Evolutionary conservation across 495 filamentous ascomycete species (phyloP).

Genomic region (Cercophora newfieldiana): DNA sequence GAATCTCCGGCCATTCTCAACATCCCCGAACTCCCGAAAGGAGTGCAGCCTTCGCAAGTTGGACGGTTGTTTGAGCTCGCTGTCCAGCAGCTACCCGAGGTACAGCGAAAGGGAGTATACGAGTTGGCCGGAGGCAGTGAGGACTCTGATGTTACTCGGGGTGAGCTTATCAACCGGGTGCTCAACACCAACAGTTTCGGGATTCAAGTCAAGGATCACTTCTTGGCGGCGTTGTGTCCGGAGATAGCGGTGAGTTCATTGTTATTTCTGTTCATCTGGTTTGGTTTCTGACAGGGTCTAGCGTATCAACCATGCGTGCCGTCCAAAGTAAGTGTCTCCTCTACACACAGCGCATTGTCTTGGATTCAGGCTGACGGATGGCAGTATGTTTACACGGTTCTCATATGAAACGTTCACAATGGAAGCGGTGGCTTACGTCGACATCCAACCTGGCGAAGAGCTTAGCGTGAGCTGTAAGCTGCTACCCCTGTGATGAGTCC

Average conservation of each 20-base stretch:
- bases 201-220: constrained; percentile 23
- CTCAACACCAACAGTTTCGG: constrained; percentile 36
- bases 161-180: constrained; percentile 30
- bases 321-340: not conserved
- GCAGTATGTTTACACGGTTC: constrained; percentile 5
- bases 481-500: not conserved
- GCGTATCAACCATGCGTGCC: constrained; percentile 14
- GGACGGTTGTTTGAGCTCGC: constrained; percentile 3
- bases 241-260: constrained; percentile 31
- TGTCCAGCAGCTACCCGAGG: not conserved
- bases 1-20: constrained; percentile 5
- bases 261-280: not conserved
- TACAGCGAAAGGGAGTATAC: constrained; percentile 14
- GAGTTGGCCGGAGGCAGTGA: not conserved
- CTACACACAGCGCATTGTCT: too few species aligned
- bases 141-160: not conserved
- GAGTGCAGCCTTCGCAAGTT: not conserved
- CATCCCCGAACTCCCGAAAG: not conserved
- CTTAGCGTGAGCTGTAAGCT: constrained; percentile 8
- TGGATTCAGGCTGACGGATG: not conserved
- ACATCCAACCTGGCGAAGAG: constrained; percentile 12
- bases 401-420: constrained; percentile 1
- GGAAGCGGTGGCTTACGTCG: constrained; percentile 11
- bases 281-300: not conserved
- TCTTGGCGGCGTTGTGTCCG: constrained; percentile 31